Percentiles rank a stretch among this genome's conserved stretches.
phyloP scores from a whole-genome alignment of 2,329 filamentous ascomycete species.

The Exophiala sp. region DNA sequence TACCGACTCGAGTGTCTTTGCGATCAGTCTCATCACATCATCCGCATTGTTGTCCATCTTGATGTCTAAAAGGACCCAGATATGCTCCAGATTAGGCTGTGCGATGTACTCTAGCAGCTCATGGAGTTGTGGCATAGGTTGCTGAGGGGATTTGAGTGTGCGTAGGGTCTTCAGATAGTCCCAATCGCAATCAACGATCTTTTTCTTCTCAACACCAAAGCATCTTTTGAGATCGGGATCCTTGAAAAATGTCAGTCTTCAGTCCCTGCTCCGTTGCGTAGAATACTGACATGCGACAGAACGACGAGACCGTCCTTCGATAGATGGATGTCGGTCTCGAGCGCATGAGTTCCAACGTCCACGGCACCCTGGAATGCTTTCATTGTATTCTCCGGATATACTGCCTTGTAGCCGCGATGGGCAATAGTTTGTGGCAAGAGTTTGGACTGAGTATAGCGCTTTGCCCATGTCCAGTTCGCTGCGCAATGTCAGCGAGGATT shows the following conservation, averaged over 20 bases:
- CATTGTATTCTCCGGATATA: slow-evolving; percentile 83
- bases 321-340: slow-evolving; percentile 87
- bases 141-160: slow-evolving; percentile 64
- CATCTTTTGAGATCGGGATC: slow-evolving; percentile 76
- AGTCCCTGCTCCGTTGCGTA: neutral
- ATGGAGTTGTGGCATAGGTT: slow-evolving; percentile 67
- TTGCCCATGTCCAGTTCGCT: slow-evolving; percentile 31
- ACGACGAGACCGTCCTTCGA: slow-evolving; percentile 80
- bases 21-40: slow-evolving; percentile 67
- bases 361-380: slow-evolving; percentile 72
- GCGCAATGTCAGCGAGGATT: neutral
- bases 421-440: slow-evolving; percentile 39
- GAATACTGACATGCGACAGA: slow-evolving; percentile 66
- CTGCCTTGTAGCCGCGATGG: slow-evolving; percentile 58
- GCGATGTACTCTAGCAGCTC: slow-evolving; percentile 73
- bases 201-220: slow-evolving; percentile 66
- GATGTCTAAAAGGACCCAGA: slow-evolving; percentile 85
- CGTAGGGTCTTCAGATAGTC: slow-evolving; percentile 64
- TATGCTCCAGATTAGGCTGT: slow-evolving; percentile 59
- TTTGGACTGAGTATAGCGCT: slow-evolving; percentile 20
- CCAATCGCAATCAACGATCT: slow-evolving; percentile 74
- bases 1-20: slow-evolving; percentile 58
- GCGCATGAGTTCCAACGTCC: slow-evolving; percentile 68
- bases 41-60: slow-evolving; percentile 59
- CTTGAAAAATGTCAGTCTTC: slow-evolving; percentile 38